phyloP scores from a whole-genome alignment of 2,329 filamentous ascomycete species.

The Fusarium burgessii region DNA sequence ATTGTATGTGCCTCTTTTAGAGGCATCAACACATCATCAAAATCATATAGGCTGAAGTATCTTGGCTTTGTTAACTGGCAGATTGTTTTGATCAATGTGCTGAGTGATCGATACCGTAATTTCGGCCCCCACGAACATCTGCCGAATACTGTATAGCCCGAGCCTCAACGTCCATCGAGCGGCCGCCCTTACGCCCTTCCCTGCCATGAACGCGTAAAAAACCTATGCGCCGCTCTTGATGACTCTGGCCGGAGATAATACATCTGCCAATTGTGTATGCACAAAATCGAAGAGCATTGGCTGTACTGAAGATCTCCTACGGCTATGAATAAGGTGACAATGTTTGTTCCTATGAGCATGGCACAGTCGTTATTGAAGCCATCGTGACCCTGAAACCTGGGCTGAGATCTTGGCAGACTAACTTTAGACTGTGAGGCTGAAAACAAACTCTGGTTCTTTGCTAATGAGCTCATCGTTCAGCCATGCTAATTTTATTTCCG shows the following conservation, averaged over 20 bases:
- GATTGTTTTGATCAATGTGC: not conserved
- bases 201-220: not conserved
- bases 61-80: not conserved
- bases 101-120: not conserved
- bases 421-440: not conserved
- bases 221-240: not conserved
- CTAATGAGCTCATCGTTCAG: not conserved
- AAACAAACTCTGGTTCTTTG: not conserved
- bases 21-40: not conserved
- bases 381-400: not conserved
- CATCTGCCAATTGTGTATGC: not conserved
- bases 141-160: conserved; percentile 1
- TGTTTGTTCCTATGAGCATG: not conserved
- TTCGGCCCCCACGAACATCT: not conserved
- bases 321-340: not conserved
- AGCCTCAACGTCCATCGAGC: not conserved
- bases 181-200: not conserved
- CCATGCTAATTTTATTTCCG: not conserved
- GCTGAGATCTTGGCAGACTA: not conserved
- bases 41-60: not conserved
- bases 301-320: not conserved
- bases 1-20: not conserved
- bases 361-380: not conserved
- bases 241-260: not conserved
- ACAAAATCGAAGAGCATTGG: not conserved